These are phyloP conservation scores for Physcomitrellopsis africana DNA, from an alignment of 225 moss, liverwort and hornwort genomes.

Conservation along the genomic window DNA sequence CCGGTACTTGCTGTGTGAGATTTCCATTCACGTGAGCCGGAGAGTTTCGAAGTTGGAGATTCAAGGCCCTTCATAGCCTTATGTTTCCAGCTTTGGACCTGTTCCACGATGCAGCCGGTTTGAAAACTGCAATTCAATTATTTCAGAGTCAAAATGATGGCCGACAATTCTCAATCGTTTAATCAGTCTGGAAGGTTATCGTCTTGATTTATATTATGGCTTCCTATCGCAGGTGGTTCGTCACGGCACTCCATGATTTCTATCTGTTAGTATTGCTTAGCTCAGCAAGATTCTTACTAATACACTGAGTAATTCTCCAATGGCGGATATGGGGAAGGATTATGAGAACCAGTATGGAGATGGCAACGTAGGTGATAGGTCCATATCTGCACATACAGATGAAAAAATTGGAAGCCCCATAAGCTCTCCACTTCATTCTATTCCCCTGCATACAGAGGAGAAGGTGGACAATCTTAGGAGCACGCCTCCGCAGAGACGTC, in stretches of 20 bases:
- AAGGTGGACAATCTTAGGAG: slow-evolving; percentile 6
- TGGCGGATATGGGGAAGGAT: slow-evolving; percentile 25
- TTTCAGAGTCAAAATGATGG: slow-evolving; percentile 41
- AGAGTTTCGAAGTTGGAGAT: slow-evolving; percentile 9
- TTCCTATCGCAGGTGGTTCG: not conserved
- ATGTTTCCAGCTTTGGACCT: not conserved
- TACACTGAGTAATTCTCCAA: slow-evolving; percentile 21
- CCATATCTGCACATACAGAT: not conserved
- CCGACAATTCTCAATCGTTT: not conserved
- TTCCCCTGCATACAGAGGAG: slow-evolving; percentile 2
- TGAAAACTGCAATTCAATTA: slow-evolving; percentile 32
- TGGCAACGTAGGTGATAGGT: slow-evolving; percentile 18
- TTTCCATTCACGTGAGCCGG: not conserved
- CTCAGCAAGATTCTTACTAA: slow-evolving; percentile 4
- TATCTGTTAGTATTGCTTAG: not conserved
- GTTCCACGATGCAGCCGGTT: slow-evolving; percentile 40
- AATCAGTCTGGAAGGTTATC: not conserved
- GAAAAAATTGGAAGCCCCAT: not conserved
- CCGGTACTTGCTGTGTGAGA: not conserved
- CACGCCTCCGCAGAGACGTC: slow-evolving; percentile 13
- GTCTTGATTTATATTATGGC: not conserved
- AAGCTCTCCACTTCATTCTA: slow-evolving; percentile 27
- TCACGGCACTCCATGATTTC: not conserved
- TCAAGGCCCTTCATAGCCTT: not conserved
- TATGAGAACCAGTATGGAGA: slow-evolving; percentile 11